A percentile compares a stretch with the other conserved stretches of the same genome.
phyloP scores from a whole-genome alignment of 2,329 filamentous ascomycete genomes.

The Colletotrichum sp. region DNA sequence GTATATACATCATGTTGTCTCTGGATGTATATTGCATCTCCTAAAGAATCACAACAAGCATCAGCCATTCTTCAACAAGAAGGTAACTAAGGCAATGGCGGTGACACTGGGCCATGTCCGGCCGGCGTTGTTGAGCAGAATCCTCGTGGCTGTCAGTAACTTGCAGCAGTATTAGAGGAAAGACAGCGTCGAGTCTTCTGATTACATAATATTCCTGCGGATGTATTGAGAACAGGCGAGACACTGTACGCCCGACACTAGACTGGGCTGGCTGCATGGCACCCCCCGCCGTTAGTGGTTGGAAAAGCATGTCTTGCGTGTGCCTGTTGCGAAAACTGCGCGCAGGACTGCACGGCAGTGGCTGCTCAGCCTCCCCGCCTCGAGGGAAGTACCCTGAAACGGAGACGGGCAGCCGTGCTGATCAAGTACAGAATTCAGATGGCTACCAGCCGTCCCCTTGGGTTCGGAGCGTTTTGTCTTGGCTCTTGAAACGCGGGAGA shows the following conservation, averaged over 20 bases:
- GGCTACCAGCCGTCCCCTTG: not conserved
- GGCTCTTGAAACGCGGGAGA: conserved; percentile 12
- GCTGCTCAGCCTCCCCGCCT: conserved; percentile 9
- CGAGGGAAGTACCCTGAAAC: conserved; percentile 5
- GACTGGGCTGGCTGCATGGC: not conserved
- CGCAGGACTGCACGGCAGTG: not conserved
- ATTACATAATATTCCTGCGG: not conserved
- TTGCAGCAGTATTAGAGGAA: not conserved
- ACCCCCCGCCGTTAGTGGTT: not conserved
- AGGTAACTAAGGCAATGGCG: not conserved
- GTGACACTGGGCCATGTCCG: not conserved
- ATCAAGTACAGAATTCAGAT: conserved; percentile 1
- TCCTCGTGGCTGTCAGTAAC: not conserved
- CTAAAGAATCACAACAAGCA: not conserved
- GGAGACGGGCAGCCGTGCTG: not conserved
- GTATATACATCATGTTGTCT: not conserved
- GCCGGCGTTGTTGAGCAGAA: not conserved
- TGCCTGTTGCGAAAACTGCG: not conserved
- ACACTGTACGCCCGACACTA: conserved; percentile 15
- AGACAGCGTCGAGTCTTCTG: not conserved
- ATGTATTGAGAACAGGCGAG: not conserved
- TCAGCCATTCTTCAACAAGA: not conserved
- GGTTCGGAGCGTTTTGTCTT: conserved; percentile 18
- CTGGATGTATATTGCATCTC: not conserved
- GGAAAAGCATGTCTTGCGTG: not conserved